These are phyloP conservation scores for Yamadazyma paraphyllophila DNA, from an alignment of 805 yeast species.

Conservation along the genomic window DNA sequence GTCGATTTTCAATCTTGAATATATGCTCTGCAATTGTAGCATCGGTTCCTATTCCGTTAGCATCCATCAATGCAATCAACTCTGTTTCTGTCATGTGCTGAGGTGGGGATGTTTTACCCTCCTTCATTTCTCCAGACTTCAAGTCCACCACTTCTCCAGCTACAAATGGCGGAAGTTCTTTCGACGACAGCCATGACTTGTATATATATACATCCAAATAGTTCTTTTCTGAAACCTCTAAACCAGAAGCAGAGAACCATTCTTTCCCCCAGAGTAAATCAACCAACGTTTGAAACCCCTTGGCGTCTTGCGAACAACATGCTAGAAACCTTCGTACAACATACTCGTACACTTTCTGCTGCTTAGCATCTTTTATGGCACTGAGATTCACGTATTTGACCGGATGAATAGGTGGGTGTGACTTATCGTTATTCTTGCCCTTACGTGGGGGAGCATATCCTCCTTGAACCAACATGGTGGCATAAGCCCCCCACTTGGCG, in stretches of 20 bases:
- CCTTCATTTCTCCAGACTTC: slow-evolving; percentile 54
- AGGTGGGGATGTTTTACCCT: slow-evolving; percentile 83
- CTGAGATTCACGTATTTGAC: slow-evolving; percentile 44
- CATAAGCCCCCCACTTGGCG: slow-evolving; percentile 71
- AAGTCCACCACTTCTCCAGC: slow-evolving; percentile 59
- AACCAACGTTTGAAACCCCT: slow-evolving; percentile 65
- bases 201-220: slow-evolving; percentile 80
- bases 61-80: slow-evolving; percentile 89
- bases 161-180: slow-evolving; percentile 60
- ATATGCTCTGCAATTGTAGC: slow-evolving; percentile 99
- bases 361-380: slow-evolving; percentile 35
- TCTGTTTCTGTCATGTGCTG: slow-evolving; percentile 86
- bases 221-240: slow-evolving; percentile 69
- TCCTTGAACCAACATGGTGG: slow-evolving; percentile 37
- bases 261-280: slow-evolving; percentile 78
- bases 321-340: slow-evolving; percentile 85
- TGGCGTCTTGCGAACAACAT: slow-evolving; percentile 88
- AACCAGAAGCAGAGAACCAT: slow-evolving; percentile 67
- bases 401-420: slow-evolving; percentile 99
- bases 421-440: slow-evolving; percentile 87
- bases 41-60: slow-evolving; percentile 97
- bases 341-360: slow-evolving; percentile 78
- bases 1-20: slow-evolving; percentile 67
- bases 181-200: slow-evolving; percentile 70
- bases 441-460: slow-evolving; percentile 66